Conservation (phyloP, 768 basidiomycete species). For the Auricularia heimuer region DNA sequence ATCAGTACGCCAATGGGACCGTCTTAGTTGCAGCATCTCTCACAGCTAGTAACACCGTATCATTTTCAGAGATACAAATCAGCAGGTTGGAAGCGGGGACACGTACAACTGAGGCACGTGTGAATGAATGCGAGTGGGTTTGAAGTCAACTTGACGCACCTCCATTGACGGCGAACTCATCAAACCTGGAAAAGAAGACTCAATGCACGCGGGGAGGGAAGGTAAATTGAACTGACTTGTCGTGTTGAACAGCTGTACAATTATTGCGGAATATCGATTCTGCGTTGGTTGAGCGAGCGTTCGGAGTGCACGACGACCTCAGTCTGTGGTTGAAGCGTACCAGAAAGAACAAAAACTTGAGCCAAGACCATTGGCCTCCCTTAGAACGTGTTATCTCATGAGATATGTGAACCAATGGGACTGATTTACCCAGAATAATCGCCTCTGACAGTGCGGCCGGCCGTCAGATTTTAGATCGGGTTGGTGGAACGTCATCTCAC, state of each 20-base stretch:
- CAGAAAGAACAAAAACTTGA: neutral
- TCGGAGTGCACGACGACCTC: too few relatives aligned
- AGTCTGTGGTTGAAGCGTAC: neutral
- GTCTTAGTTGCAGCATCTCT: neutral
- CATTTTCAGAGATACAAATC: neutral
- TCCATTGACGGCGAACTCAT: neutral
- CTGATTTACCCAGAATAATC: neutral
- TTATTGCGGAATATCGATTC: neutral
- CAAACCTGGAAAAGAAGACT: neutral
- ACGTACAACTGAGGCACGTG: neutral
- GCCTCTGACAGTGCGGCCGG: neutral
- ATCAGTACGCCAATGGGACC: neutral
- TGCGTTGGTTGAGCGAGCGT: neutral
- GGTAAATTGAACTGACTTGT: neutral
- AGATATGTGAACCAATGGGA: neutral
- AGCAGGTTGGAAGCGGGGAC: neutral
- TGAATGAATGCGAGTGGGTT: neutral
- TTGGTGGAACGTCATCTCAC: neutral
- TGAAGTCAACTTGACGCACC: neutral
- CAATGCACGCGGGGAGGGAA: too few relatives aligned
- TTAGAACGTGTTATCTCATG: neutral
- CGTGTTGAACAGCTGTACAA: neutral
- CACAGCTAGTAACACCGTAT: neutral
- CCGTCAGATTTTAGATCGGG: neutral
- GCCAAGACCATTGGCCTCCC: neutral